Evolutionary conservation across 768 basidiomycete species (phyloP).

Genomic region (Rhizopogon roseolus): DNA sequence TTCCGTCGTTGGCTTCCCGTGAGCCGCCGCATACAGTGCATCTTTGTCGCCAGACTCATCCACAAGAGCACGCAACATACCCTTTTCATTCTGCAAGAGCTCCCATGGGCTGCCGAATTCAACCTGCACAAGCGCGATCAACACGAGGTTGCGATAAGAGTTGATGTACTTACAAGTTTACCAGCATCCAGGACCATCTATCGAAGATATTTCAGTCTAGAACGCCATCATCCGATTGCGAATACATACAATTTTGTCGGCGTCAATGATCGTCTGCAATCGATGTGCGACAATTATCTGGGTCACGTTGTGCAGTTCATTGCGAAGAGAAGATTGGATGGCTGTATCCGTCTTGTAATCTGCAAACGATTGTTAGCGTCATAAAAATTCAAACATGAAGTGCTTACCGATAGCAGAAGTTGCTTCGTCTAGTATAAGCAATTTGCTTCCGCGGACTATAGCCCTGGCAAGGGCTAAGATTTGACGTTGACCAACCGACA

Average conservation of each 20-base stretch:
- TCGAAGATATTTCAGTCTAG: not conserved
- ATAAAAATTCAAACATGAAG: not conserved
- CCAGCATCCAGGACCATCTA: constrained; percentile 43
- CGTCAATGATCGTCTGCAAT: constrained; percentile 54
- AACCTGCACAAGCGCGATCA: constrained; percentile 16
- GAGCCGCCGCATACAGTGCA: constrained; percentile 37
- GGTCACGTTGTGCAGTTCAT: constrained; percentile 40
- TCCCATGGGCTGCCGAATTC: constrained; percentile 49
- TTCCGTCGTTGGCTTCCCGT: not conserved
- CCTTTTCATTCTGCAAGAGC: constrained; percentile 48
- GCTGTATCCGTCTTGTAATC: constrained; percentile 54
- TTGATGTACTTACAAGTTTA: constrained; percentile 27
- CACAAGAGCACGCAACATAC: constrained; percentile 48
- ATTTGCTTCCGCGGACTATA: constrained; percentile 50
- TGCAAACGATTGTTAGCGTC: constrained; percentile 5
- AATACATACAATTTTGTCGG: constrained; percentile 47
- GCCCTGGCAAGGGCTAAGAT: constrained; percentile 57
- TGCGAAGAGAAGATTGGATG: constrained; percentile 53
- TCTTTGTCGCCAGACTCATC: constrained; percentile 54
- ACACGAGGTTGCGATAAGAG: not conserved
- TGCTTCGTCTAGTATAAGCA: constrained; percentile 58
- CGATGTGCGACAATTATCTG: constrained; percentile 59
- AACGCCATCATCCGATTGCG: not conserved
- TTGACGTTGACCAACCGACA: constrained; percentile 57
- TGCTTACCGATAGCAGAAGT: constrained; percentile 2